Evolutionary conservation across 2,329 filamentous ascomycete species (phyloP).

Genomic region (Ploettnerulaceae sp.): DNA sequence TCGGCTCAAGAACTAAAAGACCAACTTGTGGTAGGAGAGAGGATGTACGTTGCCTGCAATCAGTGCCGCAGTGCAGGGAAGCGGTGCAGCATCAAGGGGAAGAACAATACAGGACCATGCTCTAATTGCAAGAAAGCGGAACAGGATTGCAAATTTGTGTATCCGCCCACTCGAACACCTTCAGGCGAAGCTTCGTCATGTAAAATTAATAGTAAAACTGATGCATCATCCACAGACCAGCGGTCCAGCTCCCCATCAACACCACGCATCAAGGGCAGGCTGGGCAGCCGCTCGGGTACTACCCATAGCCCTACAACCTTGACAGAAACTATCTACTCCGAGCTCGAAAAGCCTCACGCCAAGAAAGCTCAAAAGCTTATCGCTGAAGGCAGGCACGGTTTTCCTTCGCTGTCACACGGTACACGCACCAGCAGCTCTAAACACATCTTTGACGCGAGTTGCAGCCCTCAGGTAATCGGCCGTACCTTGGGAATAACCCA

Average conservation of each 20-base stretch:
- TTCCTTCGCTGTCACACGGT: not conserved
- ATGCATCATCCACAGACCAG: not conserved
- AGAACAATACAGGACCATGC: conserved; percentile 22
- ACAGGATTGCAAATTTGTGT: conserved; percentile 20
- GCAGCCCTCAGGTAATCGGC: conserved; percentile 10
- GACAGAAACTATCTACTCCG: conserved; percentile 3
- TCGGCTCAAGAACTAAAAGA: not conserved
- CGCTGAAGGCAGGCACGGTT: not conserved
- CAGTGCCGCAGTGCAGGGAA: conserved; percentile 17
- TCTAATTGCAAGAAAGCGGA: conserved; percentile 12
- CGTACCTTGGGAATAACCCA: conserved; percentile 4
- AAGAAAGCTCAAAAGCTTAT: not conserved
- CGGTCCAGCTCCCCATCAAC: not conserved
- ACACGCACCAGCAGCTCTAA: not conserved
- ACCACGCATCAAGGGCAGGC: not conserved
- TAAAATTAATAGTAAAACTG: not conserved
- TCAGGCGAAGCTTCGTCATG: not conserved
- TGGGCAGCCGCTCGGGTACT: not conserved
- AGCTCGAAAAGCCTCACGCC: not conserved
- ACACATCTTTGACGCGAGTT: not conserved
- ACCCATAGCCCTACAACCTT: not conserved
- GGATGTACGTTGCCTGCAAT: conserved; percentile 19
- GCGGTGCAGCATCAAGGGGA: conserved; percentile 18
- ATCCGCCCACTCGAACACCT: not conserved
- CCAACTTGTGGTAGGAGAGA: not conserved